Evolutionary conservation across 2,329 filamentous ascomycete species (phyloP), one percentile per base, ranked within the genome.

Genomic region (Fusarium tuaranense): DNA sequence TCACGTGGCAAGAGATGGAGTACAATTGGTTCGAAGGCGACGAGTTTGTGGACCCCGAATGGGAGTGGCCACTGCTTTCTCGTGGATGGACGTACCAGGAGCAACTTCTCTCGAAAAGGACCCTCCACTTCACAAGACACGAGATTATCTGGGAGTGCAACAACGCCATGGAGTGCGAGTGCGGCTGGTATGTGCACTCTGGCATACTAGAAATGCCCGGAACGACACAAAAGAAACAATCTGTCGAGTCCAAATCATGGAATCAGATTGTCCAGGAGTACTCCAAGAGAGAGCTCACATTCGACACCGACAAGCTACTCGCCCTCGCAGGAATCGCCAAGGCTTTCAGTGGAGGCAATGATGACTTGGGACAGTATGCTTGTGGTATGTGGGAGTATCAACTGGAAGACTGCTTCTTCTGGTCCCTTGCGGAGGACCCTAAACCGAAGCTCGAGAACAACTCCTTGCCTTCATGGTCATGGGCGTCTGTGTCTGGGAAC

Each of bases 211-310:
- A 59, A 12, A 18, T 22, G 36, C 55, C 55, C 27, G 32, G 22
- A 14, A 6, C 18, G 7, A 25, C 30, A 20, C 57, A 25, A 38
- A 60, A 25, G 16, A 60, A 60, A 4, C 57, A 41, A 7, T 41
- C 57, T 7, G 57, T 30, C n/a, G 57, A n/a, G 57, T 41, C 57
- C 36, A 60, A 60, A 38, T 60, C 36, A 16, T 60, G 57, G 57
- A 41, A 38, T 38, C 57, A 60, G 57, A 41, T 60, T 60, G 36
- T 60, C 16, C 41, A 60, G 36, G 57, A 60, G 5, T 60, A 60
- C 16, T 60, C 57, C 3, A 60, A 60, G 57, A 60, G 57, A 60
- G 57, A 60, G 10, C 4, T 60, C 4, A 60, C 57, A 2, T 36
- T 60, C 4, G 38, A 22, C 20, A 41, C 20, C 57, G 57, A 60